These are phyloP conservation scores for Setaria viridis DNA, from an alignment of 202 grass and related monocot genomes.

Conservation along the genomic window DNA sequence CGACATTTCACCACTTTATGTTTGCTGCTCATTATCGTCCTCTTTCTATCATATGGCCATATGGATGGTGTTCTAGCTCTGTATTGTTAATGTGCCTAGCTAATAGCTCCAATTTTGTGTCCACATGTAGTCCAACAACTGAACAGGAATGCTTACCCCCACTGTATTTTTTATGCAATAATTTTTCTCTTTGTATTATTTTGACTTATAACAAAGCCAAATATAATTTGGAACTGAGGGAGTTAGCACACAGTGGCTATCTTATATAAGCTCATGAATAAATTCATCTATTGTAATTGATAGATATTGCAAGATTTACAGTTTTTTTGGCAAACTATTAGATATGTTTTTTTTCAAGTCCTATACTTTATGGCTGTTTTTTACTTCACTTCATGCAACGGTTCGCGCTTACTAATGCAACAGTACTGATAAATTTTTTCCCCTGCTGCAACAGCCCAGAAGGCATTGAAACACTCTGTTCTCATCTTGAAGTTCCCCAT, in stretches of 20 bases:
- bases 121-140: background rate
- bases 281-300: background rate
- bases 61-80: background rate
- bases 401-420: background rate
- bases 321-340: background rate
- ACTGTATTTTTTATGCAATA: background rate
- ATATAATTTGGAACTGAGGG: no score
- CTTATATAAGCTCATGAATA: no score
- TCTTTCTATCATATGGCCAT: background rate
- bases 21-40: constrained; percentile 15
- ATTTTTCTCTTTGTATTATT: background rate
- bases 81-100: constrained; percentile 5
- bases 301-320: constrained; percentile 15
- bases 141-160: background rate
- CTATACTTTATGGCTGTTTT: background rate
- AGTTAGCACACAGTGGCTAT: no score
- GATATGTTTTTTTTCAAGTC: constrained; percentile 1
- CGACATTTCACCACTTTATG: constrained; percentile 15
- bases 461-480: constrained; percentile 93
- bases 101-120: background rate
- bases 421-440: constrained; percentile 32
- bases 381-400: constrained; percentile 1
- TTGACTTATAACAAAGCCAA: no score
- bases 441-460: constrained; percentile 72
- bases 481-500: constrained; percentile 85